Evolutionary conservation across 106 monocot genomes (phyloP).

Genomic region (Acorus gramineus): DNA sequence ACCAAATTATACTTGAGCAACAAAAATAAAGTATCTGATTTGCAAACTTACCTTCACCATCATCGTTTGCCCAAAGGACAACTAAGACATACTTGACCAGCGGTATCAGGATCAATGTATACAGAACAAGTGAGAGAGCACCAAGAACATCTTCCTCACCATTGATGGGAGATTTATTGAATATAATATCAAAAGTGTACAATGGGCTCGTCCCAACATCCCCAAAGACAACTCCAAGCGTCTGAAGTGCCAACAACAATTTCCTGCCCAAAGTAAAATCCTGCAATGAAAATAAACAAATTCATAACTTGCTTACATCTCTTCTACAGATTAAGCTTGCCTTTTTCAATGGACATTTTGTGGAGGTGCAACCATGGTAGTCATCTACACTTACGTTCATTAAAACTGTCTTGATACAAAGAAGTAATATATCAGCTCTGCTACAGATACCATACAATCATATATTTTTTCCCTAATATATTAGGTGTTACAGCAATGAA

Average conservation of each 20-base stretch:
- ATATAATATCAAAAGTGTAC: conserved; percentile 86
- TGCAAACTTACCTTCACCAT: conserved; percentile 65
- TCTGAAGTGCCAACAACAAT: conserved; percentile 55
- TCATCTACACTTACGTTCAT: too few species aligned
- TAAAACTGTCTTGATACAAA: too few species aligned
- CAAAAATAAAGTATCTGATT: neutral
- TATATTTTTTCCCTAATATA: too few species aligned
- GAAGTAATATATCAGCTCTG: too few species aligned
- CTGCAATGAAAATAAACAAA: conserved; percentile 33
- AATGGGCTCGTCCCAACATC: conserved; percentile 85
- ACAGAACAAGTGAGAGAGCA: conserved; percentile 72
- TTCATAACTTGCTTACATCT: neutral
- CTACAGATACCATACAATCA: too few species aligned
- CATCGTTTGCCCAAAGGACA: conserved; percentile 77
- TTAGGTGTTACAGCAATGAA: too few species aligned
- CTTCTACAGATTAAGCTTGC: neutral
- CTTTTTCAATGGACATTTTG: neutral
- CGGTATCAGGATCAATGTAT: conserved; percentile 76
- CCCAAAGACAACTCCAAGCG: conserved; percentile 83
- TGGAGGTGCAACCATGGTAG: neutral
- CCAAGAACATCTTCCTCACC: conserved; percentile 73
- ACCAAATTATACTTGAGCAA: neutral
- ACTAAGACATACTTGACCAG: conserved; percentile 70
- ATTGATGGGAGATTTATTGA: conserved; percentile 45
- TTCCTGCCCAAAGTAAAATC: conserved; percentile 58